Conservation (phyloP, 148 eudicot species). For the Rhododendron williamsianum region DNA sequence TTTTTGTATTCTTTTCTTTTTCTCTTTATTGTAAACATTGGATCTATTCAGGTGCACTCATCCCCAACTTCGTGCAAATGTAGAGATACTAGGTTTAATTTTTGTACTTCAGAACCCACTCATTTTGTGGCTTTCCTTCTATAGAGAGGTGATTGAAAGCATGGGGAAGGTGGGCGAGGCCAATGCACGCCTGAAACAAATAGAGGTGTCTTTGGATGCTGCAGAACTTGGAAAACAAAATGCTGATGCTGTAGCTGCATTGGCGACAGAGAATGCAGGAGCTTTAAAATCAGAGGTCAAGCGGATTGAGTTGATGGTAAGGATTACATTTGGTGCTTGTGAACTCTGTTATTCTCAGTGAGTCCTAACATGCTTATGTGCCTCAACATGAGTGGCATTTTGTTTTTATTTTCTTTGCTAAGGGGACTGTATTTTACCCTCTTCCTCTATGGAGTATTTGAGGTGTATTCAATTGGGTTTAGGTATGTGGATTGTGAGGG, state of each 20-base stretch:
- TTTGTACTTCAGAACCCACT: neutral
- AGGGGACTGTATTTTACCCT: neutral
- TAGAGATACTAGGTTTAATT: neutral
- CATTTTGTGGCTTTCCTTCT: neutral
- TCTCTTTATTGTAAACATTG: neutral
- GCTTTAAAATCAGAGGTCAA: constrained; percentile 53
- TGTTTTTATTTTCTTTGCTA: neutral
- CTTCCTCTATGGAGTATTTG: neutral
- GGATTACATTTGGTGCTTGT: constrained; percentile 7
- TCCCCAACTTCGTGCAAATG: constrained; percentile 3
- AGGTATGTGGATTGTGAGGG: neutral
- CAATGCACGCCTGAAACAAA: constrained; percentile 52
- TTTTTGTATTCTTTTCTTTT: neutral
- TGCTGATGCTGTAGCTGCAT: constrained; percentile 61
- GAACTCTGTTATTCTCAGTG: neutral
- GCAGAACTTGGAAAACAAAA: constrained; percentile 62
- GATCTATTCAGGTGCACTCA: constrained; percentile 4
- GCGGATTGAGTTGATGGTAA: constrained; percentile 59
- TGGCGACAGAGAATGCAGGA: constrained; percentile 54
- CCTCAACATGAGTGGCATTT: neutral
- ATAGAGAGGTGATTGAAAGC: constrained; percentile 80
- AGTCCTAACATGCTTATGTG: neutral
- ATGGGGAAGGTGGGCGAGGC: constrained; percentile 74
- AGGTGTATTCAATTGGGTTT: neutral
- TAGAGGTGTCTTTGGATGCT: constrained; percentile 61